phyloP scores from a whole-genome alignment of 495 filamentous ascomycete species.

The Penicillium samsonianum region DNA sequence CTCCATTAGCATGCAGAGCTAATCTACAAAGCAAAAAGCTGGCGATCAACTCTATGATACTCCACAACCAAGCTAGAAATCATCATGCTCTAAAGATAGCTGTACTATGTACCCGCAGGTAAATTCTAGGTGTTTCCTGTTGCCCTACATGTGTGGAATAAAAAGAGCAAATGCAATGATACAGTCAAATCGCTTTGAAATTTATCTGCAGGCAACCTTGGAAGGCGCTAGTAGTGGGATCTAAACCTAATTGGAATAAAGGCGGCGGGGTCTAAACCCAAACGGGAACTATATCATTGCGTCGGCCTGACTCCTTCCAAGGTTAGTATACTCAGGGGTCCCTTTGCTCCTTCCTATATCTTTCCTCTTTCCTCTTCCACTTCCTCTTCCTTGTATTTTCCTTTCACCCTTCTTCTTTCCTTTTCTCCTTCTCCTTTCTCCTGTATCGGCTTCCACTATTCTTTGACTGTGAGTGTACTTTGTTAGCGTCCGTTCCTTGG shows the following conservation, averaged over 20 bases:
- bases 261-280: conserved; percentile 5
- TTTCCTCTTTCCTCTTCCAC: too few relatives aligned
- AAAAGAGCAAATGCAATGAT: too few relatives aligned
- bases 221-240: not conserved
- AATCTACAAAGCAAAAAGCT: not conserved
- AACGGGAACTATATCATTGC: not conserved
- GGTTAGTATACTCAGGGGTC: not conserved
- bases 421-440: not conserved
- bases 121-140: not conserved
- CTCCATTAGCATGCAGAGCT: not conserved
- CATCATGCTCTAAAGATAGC: not conserved
- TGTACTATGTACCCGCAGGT: not conserved
- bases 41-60: not conserved
- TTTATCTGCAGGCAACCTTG: not conserved
- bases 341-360: too few relatives aligned
- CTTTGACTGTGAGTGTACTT: not conserved
- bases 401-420: not conserved
- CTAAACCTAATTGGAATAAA: conserved; percentile 1
- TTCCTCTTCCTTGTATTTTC: too few relatives aligned
- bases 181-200: not conserved
- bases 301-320: not conserved
- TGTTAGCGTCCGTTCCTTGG: not conserved
- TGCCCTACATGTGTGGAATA: too few relatives aligned
- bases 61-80: not conserved
- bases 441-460: not conserved